These are phyloP conservation scores for Rhizopogon rudus DNA, from an alignment of 768 basidiomycete genomes.

Conservation along the genomic window DNA sequence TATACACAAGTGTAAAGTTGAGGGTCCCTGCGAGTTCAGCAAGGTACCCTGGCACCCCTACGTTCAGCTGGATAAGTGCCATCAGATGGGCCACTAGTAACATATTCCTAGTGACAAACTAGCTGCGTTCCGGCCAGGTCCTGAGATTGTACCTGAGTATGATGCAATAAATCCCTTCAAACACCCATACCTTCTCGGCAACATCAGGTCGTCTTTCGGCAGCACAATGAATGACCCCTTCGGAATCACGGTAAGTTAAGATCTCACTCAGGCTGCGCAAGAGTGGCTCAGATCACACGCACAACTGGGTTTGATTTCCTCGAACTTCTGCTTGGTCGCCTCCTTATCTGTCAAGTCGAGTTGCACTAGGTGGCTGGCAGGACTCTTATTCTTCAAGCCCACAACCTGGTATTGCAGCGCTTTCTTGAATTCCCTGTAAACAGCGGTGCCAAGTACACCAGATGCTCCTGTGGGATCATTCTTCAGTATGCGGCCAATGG, in stretches of 20 bases:
- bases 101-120: constrained; percentile 33
- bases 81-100: background rate
- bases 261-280: background rate
- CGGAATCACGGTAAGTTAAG: constrained; percentile 5
- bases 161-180: background rate
- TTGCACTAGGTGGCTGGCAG: constrained; percentile 44
- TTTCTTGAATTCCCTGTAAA: constrained; percentile 59
- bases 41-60: constrained; percentile 29
- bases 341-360: constrained; percentile 65
- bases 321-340: constrained; percentile 52
- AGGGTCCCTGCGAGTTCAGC: constrained; percentile 59
- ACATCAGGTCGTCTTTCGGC: constrained; percentile 92
- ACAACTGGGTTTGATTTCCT: constrained; percentile 65
- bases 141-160: constrained; percentile 27
- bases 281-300: constrained; percentile 25
- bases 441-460: constrained; percentile 82
- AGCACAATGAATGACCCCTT: constrained; percentile 92
- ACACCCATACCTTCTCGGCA: constrained; percentile 69
- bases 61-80: background rate
- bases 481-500: background rate
- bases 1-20: constrained; percentile 76
- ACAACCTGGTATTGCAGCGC: constrained; percentile 40
- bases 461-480: constrained; percentile 63
- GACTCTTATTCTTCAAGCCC: constrained; percentile 70
- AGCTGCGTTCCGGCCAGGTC: constrained; percentile 63